A percentile compares a stretch with the other conserved stretches of the same genome.
Conservation (phyloP, 2,329 filamentous ascomycete genomes). For the Ilyonectria robusta region DNA sequence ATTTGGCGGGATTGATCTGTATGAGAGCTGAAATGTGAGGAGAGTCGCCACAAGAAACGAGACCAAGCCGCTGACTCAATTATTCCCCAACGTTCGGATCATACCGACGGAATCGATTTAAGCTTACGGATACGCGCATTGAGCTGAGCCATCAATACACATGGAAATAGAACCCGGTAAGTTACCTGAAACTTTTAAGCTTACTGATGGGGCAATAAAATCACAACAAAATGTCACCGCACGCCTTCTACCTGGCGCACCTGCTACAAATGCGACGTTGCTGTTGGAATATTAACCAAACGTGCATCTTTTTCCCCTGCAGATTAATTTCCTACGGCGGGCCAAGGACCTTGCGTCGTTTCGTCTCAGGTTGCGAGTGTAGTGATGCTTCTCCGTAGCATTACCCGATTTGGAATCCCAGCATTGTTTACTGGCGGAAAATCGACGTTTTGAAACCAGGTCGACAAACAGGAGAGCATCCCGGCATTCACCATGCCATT, state of each 20-base stretch:
- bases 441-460: constrained; percentile 13
- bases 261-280: background rate
- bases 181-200: background rate
- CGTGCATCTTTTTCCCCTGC: background rate
- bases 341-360: no score
- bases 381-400: background rate
- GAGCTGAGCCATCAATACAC: no score
- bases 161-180: background rate
- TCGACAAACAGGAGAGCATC: background rate
- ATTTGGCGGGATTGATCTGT: constrained; percentile 23
- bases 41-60: no score
- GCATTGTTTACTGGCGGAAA: constrained; percentile 20
- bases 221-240: background rate
- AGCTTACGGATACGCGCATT: background rate
- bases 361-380: background rate
- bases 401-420: background rate
- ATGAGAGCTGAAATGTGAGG: constrained; percentile 11
- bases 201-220: background rate
- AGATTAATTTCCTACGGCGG: background rate
- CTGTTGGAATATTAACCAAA: background rate
- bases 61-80: no score
- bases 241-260: background rate
- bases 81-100: no score
- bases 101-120: background rate
- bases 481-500: background rate